Conservation (phyloP, 2,329 filamentous ascomycete genomes). For the Aureobasidium mangrovei region DNA sequence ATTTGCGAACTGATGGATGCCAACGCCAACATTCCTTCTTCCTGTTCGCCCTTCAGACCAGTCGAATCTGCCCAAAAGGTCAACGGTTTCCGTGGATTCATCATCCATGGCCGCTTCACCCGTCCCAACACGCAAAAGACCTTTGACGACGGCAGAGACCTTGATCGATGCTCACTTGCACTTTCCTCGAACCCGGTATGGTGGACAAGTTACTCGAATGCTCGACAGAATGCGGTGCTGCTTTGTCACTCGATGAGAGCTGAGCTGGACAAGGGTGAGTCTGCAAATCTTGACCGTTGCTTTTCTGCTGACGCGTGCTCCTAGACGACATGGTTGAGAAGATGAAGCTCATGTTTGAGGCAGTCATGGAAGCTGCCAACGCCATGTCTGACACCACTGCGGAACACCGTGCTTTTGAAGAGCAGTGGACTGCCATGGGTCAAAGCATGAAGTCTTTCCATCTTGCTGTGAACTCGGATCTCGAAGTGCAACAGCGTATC, state of each 20-base stretch:
- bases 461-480: constrained; percentile 3
- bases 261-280: constrained; percentile 47
- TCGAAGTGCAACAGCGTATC: constrained; percentile 1
- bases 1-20: constrained; percentile 53
- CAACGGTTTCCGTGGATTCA: constrained; percentile 22
- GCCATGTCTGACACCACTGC: constrained; percentile 1
- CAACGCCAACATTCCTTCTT: constrained; percentile 36
- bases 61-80: constrained; percentile 28
- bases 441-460: constrained; percentile 9
- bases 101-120: constrained; percentile 12
- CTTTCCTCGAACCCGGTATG: constrained; percentile 47
- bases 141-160: constrained; percentile 26
- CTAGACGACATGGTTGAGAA: constrained; percentile 7
- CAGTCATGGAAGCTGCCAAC: background rate
- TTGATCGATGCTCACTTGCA: constrained; percentile 45
- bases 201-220: constrained; percentile 59
- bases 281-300: background rate
- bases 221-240: constrained; percentile 50
- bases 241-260: constrained; percentile 54
- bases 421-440: constrained; percentile 7
- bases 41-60: constrained; percentile 44
- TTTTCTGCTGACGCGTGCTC: background rate
- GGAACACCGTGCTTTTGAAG: background rate
- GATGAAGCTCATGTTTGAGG: constrained; percentile 7
- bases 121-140: constrained; percentile 15